Evolutionary conservation across 1,284 basidiomycete genomes (phyloP).

Genomic region (Tylopilus sp.): DNA sequence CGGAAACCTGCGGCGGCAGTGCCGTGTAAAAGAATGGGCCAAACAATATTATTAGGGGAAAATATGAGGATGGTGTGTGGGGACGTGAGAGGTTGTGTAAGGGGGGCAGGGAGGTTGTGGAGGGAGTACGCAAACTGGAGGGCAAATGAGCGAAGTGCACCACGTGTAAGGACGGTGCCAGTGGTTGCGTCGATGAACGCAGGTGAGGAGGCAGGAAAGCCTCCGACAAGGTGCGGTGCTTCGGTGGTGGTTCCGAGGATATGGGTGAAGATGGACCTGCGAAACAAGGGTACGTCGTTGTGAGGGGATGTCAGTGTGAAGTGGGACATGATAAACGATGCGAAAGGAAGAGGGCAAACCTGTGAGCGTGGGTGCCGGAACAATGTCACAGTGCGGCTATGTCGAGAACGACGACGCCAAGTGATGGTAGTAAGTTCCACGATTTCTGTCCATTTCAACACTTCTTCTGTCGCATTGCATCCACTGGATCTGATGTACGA

Average conservation of each 20-base stretch:
- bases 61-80: slow-evolving; percentile 59
- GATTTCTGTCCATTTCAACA: no score
- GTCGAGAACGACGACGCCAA: no score
- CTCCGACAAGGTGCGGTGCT: slow-evolving; percentile 50
- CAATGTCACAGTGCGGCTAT: no score
- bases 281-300: slow-evolving; percentile 39
- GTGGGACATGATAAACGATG: not conserved
- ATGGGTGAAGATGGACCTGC: slow-evolving; percentile 64
- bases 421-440: no score
- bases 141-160: slow-evolving; percentile 54
- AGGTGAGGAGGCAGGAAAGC: slow-evolving; percentile 52
- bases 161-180: slow-evolving; percentile 67
- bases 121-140: slow-evolving; percentile 65
- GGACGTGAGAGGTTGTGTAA: slow-evolving; percentile 36
- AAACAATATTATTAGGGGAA: slow-evolving; percentile 72
- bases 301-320: slow-evolving; percentile 41
- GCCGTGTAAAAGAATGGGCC: slow-evolving; percentile 72
- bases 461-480: no score
- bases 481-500: no score
- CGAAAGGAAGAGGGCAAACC: not conserved
- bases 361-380: not conserved
- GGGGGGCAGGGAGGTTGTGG: slow-evolving; percentile 42
- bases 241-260: slow-evolving; percentile 50
- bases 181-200: slow-evolving; percentile 79
- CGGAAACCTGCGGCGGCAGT: slow-evolving; percentile 63